Evolutionary conservation across 805 yeast genomes (phyloP).

Genomic region (Candida khao-thaluensis): DNA sequence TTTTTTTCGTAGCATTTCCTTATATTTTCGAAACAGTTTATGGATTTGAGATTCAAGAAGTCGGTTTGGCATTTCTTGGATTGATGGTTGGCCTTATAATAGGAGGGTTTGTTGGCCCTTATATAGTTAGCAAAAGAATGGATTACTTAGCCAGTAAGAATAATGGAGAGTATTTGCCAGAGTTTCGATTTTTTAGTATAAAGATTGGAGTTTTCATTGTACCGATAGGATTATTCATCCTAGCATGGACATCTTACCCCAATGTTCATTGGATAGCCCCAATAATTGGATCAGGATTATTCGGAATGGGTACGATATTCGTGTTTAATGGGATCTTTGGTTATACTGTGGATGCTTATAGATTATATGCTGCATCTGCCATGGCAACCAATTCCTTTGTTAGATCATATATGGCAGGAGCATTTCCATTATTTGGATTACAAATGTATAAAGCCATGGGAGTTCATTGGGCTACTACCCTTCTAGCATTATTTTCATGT

Average conservation of each 20-base stretch:
- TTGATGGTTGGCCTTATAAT: constrained; percentile 36
- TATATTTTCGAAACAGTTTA: constrained; percentile 41
- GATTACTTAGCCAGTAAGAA: constrained; percentile 32
- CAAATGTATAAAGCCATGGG: constrained; percentile 49
- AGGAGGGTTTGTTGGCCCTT: constrained; percentile 29
- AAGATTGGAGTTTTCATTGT: constrained; percentile 64
- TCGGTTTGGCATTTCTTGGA: constrained; percentile 32
- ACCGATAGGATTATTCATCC: constrained; percentile 77
- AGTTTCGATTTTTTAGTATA: constrained; percentile 72
- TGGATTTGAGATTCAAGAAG: constrained; percentile 23
- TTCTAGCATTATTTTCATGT: constrained; percentile 51
- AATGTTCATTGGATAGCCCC: constrained; percentile 70
- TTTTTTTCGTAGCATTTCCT: constrained; percentile 43
- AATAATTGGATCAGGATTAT: constrained; percentile 38
- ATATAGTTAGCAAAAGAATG: constrained; percentile 26
- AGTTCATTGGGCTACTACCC: constrained; percentile 54
- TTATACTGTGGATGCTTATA: constrained; percentile 57
- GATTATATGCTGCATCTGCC: constrained; percentile 57
- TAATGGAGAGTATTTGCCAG: constrained; percentile 59
- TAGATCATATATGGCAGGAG: constrained; percentile 54
- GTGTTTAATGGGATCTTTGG: constrained; percentile 56
- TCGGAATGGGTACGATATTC: constrained; percentile 44
- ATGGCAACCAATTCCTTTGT: constrained; percentile 58
- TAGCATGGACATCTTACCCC: constrained; percentile 74
- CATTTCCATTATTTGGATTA: constrained; percentile 54